These are phyloP conservation scores for Floccularia luteovirens DNA, from an alignment of 768 basidiomycete genomes.

Conservation along the genomic window DNA sequence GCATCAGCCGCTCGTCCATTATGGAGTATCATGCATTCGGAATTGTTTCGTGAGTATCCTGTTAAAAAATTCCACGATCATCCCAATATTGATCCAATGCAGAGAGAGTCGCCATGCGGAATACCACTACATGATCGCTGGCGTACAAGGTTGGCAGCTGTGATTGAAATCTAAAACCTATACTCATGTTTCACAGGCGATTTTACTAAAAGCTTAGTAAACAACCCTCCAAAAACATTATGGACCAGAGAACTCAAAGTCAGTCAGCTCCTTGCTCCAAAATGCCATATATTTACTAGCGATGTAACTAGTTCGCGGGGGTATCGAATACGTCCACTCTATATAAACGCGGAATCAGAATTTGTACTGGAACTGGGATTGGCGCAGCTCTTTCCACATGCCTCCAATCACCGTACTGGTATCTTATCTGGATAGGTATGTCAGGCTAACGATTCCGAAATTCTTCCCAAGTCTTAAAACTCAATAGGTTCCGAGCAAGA, in stretches of 20 bases:
- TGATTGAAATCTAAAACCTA: not conserved
- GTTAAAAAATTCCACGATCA: slow-evolving; percentile 1
- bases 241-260: slow-evolving; percentile 84
- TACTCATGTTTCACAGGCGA: slow-evolving; percentile 35
- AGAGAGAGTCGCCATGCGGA: slow-evolving; percentile 70
- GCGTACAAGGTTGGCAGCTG: slow-evolving; percentile 54
- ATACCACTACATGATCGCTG: slow-evolving; percentile 76
- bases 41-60: slow-evolving; percentile 53
- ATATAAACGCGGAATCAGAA: slow-evolving; percentile 75
- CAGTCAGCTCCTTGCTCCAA: no score
- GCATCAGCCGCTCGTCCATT: slow-evolving; percentile 64
- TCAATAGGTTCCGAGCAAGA: slow-evolving; percentile 66
- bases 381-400: slow-evolving; percentile 75
- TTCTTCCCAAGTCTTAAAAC: not conserved
- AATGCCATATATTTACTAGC: no score
- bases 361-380: slow-evolving; percentile 79
- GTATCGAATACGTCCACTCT: slow-evolving; percentile 75
- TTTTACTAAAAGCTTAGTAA: slow-evolving; percentile 67
- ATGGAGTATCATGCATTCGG: slow-evolving; percentile 84
- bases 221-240: slow-evolving; percentile 57
- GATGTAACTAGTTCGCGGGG: slow-evolving; percentile 53
- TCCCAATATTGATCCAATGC: slow-evolving; percentile 7
- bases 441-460: not conserved
- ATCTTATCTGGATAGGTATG: slow-evolving; percentile 71
- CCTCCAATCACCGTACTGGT: slow-evolving; percentile 72